phyloP scores from a whole-genome alignment of 495 filamentous ascomycete genomes.

The Halenospora varia region DNA sequence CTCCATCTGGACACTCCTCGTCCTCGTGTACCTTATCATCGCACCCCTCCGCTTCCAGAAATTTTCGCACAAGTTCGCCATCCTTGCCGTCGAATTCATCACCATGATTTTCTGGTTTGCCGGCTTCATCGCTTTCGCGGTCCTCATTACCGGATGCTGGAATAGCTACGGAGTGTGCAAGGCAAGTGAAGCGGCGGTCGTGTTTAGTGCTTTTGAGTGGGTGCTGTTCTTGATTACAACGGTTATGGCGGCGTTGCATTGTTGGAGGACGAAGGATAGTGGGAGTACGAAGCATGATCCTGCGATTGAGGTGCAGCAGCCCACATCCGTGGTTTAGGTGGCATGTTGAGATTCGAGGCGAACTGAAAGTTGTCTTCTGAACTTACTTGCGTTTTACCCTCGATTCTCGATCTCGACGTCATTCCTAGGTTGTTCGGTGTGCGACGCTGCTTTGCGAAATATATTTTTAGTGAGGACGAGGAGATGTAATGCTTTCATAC shows the following conservation, averaged over 20 bases:
- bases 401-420: too few species aligned
- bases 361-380: too few species aligned
- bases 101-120: conserved; percentile 90
- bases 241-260: conserved; percentile 7
- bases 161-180: conserved; percentile 32
- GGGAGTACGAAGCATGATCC: conserved; percentile 10
- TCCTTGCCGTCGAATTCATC: conserved; percentile 61
- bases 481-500: too few species aligned
- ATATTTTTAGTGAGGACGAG: too few species aligned
- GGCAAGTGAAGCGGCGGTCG: conserved; percentile 35
- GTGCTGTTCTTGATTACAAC: conserved; percentile 7
- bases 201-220: conserved; percentile 25
- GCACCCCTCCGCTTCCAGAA: conserved; percentile 55
- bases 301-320: conserved; percentile 11
- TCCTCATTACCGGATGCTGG: conserved; percentile 44
- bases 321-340: too few species aligned
- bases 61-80: conserved; percentile 53
- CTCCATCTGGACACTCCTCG: conserved; percentile 67
- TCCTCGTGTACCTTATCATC: conserved; percentile 60
- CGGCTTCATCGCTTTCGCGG: conserved; percentile 71
- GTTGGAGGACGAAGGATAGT: conserved; percentile 1
- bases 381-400: too few species aligned
- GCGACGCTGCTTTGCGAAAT: too few species aligned
- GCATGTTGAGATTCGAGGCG: too few species aligned
- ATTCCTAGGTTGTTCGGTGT: too few species aligned